These are phyloP conservation scores for Lolium perenne DNA, from an alignment of 176 grass and related monocot genomes.

Conservation along the genomic window DNA sequence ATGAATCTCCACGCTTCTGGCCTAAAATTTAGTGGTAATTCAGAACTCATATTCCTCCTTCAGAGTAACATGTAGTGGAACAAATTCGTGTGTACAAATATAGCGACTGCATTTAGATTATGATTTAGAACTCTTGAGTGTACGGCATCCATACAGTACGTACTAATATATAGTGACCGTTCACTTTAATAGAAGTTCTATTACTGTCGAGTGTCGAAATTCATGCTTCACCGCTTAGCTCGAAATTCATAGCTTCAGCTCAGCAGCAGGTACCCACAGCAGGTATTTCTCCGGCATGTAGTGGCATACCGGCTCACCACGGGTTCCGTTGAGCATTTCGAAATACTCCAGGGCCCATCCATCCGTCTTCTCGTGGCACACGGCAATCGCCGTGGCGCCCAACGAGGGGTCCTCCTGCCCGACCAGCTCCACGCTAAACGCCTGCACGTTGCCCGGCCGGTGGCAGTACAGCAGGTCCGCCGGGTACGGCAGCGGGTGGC, in stretches of 20 bases:
- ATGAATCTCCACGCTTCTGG: background rate
- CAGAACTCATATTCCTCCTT: background rate
- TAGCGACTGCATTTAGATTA: too few species aligned
- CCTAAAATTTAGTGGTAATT: background rate
- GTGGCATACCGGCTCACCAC: background rate
- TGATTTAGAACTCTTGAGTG: too few species aligned
- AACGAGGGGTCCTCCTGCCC: background rate
- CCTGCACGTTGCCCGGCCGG: background rate
- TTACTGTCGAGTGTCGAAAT: too few species aligned
- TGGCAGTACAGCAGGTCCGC: background rate
- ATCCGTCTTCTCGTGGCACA: background rate
- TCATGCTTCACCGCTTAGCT: too few species aligned
- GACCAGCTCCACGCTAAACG: background rate
- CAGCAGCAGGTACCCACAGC: background rate
- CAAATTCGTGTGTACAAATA: background rate
- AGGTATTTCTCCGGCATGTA: background rate
- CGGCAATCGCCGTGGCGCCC: background rate
- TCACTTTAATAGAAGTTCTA: too few species aligned
- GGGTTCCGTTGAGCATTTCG: background rate
- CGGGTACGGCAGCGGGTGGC: background rate
- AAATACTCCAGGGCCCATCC: constrained; percentile 7
- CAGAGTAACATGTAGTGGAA: background rate
- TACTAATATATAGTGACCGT: too few species aligned
- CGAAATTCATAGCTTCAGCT: too few species aligned
- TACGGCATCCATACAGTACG: too few species aligned